These are phyloP conservation scores for Antitrichia curtipendula DNA, from an alignment of 225 moss, liverwort and hornwort species.

Conservation along the genomic window DNA sequence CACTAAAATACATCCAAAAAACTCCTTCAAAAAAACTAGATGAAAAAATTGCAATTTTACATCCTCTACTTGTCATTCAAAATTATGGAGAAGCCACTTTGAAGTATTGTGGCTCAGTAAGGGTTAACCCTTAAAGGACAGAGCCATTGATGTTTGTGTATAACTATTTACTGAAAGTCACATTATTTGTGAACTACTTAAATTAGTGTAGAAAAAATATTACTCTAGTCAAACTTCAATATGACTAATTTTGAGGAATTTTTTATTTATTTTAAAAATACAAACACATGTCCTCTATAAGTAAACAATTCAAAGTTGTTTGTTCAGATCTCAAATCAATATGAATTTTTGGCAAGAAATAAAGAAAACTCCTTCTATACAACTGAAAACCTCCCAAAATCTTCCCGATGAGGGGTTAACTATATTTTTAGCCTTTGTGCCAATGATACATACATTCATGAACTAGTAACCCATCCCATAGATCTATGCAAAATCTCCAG, in stretches of 20 bases:
- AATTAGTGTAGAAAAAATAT: neutral
- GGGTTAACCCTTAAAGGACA: neutral
- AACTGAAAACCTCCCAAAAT: too few relatives aligned
- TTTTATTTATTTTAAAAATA: neutral
- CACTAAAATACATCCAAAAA: neutral
- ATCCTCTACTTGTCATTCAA: neutral
- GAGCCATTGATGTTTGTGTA: neutral
- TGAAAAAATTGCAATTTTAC: too few relatives aligned
- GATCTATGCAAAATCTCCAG: too few relatives aligned
- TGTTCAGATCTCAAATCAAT: neutral
- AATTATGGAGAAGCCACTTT: neutral
- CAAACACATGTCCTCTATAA: neutral
- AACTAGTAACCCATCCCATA: too few relatives aligned
- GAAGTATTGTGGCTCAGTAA: rapidly evolving
- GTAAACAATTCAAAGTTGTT: neutral
- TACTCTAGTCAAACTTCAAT: neutral
- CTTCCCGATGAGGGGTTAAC: too few relatives aligned
- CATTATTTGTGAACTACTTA: neutral
- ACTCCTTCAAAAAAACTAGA: neutral
- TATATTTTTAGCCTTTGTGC: too few relatives aligned
- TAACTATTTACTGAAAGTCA: neutral
- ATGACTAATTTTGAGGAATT: too few relatives aligned
- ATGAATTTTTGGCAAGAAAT: neutral
- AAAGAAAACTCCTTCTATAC: neutral
- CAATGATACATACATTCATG: too few relatives aligned